Conservation (phyloP, 805 yeast genomes). For the Myxozyma sirexii region DNA sequence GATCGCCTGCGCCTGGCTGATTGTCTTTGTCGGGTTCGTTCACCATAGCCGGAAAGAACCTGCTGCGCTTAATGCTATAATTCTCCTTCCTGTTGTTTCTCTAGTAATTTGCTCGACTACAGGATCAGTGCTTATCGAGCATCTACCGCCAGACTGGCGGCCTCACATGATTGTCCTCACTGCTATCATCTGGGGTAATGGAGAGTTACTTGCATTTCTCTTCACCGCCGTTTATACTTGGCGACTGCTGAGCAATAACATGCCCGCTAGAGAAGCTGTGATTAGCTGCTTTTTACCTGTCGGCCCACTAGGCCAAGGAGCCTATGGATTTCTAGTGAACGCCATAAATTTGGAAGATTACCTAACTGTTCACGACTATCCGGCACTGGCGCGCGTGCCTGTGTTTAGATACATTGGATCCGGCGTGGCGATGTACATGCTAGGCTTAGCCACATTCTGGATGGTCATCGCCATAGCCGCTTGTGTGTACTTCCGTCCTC, state of each 20-base stretch:
- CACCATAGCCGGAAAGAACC: conserved; percentile 44
- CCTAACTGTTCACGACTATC: conserved; percentile 32
- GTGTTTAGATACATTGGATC: conserved; percentile 43
- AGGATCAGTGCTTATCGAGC: conserved; percentile 59
- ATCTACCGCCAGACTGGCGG: conserved; percentile 52
- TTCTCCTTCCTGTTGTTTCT: conserved; percentile 77
- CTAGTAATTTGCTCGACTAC: conserved; percentile 73
- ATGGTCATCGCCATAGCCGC: conserved; percentile 49
- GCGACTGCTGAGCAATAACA: conserved; percentile 62
- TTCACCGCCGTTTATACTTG: conserved; percentile 60
- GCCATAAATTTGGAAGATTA: conserved; percentile 48
- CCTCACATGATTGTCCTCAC: conserved; percentile 57
- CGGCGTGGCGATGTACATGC: conserved; percentile 49
- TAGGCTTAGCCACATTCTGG: conserved; percentile 63
- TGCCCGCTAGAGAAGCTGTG: conserved; percentile 49
- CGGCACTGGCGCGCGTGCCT: conserved; percentile 41
- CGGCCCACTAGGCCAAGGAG: conserved; percentile 86
- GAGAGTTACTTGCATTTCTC: conserved; percentile 61
- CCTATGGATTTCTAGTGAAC: conserved; percentile 62
- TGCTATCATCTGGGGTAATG: conserved; percentile 68
- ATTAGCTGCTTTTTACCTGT: conserved; percentile 71
- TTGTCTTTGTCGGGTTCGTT: conserved; percentile 56
- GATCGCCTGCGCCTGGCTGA: conserved; percentile 60
- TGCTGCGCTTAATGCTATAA: conserved; percentile 55
- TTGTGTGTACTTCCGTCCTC: conserved; percentile 43